Evolutionary conservation across 2,329 filamentous ascomycete genomes (phyloP), one percentile per base, ranked within the genome.

Genomic region (Rhinocladiella similis): DNA sequence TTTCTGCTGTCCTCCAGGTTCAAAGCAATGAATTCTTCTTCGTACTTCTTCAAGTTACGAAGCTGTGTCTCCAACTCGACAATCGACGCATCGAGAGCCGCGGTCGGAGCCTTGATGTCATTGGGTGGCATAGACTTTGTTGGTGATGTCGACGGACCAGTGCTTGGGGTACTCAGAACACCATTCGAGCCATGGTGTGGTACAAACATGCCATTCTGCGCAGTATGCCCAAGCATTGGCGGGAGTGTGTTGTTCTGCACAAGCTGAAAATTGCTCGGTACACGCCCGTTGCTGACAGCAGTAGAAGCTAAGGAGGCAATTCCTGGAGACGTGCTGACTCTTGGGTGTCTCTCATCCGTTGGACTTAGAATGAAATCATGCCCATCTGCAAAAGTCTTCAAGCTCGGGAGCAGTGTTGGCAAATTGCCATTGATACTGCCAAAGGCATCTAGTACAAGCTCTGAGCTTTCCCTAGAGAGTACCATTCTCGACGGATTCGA

Each of bases 11-110:
- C 63, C 9, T 64, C 63, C 3, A 65, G 51, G 25, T 63, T 56
- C 54, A 65, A 47, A 4, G 57, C 60, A 25, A 62, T 56, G 48
- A 65, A 65, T 36, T 65, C 63, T 33, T 62, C 60, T 43, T 65
- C 63, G 38, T 64, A 65, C 42, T 59, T 63, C 35, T 53, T 59
- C 20, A 65, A 51, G 29, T 56, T 63, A 20, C 45, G 47, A 20
- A 64, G 39, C 50, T 60, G 62, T 20, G 45, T 42, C 49, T 65
- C 60, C 22, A 65, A 54, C 43, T 60, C 59, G 13, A 50, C 46
- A 20, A 65, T 64, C 5, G 50, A 55, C 2, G 59, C 60, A 45
- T 65, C 63, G 5, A 65, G 53, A 10, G 58, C 57, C 3, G 61
- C 50, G 16, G 57, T 52, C 5, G 55, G 57, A 14, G 47, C 22